phyloP scores from a whole-genome alignment of 306 rosid species.

The Vachellia pachyceras region DNA sequence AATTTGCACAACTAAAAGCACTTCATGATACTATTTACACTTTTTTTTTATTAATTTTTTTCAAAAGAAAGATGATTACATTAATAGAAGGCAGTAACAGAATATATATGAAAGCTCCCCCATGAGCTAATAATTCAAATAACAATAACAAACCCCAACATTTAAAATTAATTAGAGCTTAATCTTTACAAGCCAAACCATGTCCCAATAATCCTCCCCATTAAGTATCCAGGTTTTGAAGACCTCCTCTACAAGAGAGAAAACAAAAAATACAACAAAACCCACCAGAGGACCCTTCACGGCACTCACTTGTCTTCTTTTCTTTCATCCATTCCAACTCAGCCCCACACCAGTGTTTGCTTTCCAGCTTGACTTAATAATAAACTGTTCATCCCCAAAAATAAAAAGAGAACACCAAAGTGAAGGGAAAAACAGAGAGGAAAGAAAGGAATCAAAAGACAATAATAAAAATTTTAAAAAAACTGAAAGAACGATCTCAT shows the following conservation, averaged over 20 bases:
- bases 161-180: background rate
- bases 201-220: background rate
- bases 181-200: background rate
- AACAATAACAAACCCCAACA: background rate
- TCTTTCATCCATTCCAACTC: constrained; percentile 54
- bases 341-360: constrained; percentile 57
- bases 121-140: background rate
- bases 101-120: constrained; percentile 44
- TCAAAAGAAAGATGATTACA: constrained; percentile 48
- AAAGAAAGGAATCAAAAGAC: constrained; percentile 42
- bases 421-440: constrained; percentile 17
- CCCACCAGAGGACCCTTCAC: constrained; percentile 37
- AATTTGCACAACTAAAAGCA: background rate
- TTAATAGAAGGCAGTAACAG: constrained; percentile 34
- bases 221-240: background rate
- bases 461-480: constrained; percentile 17
- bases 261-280: constrained; percentile 46
- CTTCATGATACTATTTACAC: constrained; percentile 34
- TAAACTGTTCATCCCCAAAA: background rate
- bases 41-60: constrained; percentile 24
- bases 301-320: constrained; percentile 42
- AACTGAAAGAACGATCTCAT: constrained; percentile 47
- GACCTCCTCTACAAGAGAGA: constrained; percentile 9
- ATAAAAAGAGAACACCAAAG: constrained; percentile 8
- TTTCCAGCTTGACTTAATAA: constrained; percentile 41